Conservation (phyloP, 179 eudicot species). For the Heliamphora pulchella region DNA sequence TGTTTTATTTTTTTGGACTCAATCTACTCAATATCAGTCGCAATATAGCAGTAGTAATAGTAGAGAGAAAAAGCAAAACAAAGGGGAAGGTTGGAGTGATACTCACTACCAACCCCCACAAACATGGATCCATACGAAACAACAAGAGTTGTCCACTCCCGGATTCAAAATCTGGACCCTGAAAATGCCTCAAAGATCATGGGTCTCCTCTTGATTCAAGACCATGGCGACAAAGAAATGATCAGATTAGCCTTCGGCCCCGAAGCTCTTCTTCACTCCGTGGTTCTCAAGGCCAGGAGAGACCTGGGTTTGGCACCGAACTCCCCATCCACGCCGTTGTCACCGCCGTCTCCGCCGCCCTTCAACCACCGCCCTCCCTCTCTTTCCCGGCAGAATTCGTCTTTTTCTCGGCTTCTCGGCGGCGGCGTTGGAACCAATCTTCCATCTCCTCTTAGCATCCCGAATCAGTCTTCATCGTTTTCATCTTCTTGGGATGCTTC, state of each 20-base stretch:
- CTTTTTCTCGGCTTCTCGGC: constrained; percentile 20
- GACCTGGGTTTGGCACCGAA: constrained; percentile 48
- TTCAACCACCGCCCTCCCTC: constrained; percentile 21
- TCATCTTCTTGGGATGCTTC: constrained; percentile 29
- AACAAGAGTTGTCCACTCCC: constrained; percentile 44
- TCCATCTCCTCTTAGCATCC: constrained; percentile 42
- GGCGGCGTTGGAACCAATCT: constrained; percentile 24
- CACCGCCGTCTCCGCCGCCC: constrained; percentile 30
- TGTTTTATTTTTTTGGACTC: too few species aligned
- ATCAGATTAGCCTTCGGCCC: constrained; percentile 65
- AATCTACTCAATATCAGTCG: too few species aligned
- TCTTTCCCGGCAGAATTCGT: constrained; percentile 38
- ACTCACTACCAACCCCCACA: not conserved
- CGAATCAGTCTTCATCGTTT: constrained; percentile 29
- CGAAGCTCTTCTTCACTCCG: constrained; percentile 36
- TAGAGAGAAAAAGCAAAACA: not conserved
- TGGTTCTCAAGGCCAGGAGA: constrained; percentile 50
- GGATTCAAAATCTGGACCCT: constrained; percentile 63
- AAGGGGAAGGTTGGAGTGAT: not conserved
- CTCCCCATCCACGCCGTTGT: constrained; percentile 34
- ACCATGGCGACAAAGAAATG: constrained; percentile 62
- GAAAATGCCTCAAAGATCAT: constrained; percentile 70
- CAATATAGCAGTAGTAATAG: not conserved
- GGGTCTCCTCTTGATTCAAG: constrained; percentile 58
- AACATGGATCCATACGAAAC: constrained; percentile 74